These are phyloP conservation scores for Paraphaeosphaeria minitans DNA, from an alignment of 2,329 filamentous ascomycete genomes.

Conservation along the genomic window DNA sequence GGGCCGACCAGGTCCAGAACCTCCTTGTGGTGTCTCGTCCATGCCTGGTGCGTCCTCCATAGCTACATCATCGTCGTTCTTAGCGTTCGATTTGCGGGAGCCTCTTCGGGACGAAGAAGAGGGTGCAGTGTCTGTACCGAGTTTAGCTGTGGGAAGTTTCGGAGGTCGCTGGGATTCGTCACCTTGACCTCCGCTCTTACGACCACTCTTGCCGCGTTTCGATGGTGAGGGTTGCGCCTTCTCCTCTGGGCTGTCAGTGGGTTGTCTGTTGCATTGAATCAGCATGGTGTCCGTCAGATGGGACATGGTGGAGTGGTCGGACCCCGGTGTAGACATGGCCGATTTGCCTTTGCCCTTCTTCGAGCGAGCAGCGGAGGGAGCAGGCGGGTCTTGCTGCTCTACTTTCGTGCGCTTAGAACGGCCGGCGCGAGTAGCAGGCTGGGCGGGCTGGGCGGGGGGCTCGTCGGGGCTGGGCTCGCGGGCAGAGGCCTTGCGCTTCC, in stretches of 20 bases:
- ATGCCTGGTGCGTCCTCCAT: slow-evolving; percentile 73
- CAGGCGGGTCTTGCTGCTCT: slow-evolving; percentile 59
- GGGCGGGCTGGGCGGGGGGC: slow-evolving; percentile 47
- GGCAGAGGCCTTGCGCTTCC: slow-evolving; percentile 77
- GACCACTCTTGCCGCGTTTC: slow-evolving; percentile 75
- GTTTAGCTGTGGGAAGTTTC: slow-evolving; percentile 31
- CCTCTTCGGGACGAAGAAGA: slow-evolving; percentile 37
- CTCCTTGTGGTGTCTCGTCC: slow-evolving; percentile 42
- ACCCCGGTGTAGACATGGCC: slow-evolving; percentile 76
- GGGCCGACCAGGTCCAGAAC: slow-evolving; percentile 35
- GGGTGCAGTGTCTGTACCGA: slow-evolving; percentile 27
- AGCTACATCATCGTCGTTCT: slow-evolving; percentile 66
- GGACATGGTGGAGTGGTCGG: slow-evolving; percentile 40
- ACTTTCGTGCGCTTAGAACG: slow-evolving; percentile 64
- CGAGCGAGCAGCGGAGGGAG: slow-evolving; percentile 53
- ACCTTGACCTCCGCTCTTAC: slow-evolving; percentile 70
- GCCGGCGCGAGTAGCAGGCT: slow-evolving; percentile 42
- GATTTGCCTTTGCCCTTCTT: slow-evolving; percentile 65
- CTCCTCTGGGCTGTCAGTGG: slow-evolving; percentile 68
- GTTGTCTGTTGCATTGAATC: slow-evolving; percentile 56
- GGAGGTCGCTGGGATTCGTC: slow-evolving; percentile 22
- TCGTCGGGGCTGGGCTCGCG: slow-evolving; percentile 53
- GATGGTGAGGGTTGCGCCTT: slow-evolving; percentile 64
- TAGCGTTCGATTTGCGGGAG: slow-evolving; percentile 39
- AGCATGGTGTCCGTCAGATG: slow-evolving; percentile 14